Evolutionary conservation across 1,284 basidiomycete genomes (phyloP), one percentile per base, ranked within the genome.

Genomic region (Bondarzewia mesenterica): DNA sequence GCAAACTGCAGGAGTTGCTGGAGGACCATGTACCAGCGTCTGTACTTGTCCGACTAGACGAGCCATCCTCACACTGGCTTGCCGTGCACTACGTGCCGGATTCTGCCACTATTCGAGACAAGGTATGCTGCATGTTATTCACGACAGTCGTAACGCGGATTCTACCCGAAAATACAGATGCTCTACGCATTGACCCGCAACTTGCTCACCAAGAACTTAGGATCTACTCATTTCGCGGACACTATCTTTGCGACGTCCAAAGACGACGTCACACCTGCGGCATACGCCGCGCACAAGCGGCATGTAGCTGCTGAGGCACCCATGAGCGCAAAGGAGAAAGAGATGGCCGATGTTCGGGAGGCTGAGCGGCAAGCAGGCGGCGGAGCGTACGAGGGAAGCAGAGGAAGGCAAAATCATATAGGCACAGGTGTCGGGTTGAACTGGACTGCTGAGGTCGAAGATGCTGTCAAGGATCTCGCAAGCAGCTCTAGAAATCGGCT

Each of bases 151-250:
- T 4, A 32, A 32, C 29, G 29, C 29, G 29, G n/a, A 12, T n/a
- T 32, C n/a, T 32, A 32, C 29, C 12, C 29, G 29, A n/a, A n/a
- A 32, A 15, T 32, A 14, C 23, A 95, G 87, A 95, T 94, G 92
- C 72, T 95, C 23, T 93, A 94, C 63, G 92, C 92, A n/a, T 86
- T 90, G 1, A 84, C 85, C 1, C 80, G 90, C 45, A 73, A 75
- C 22, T 78, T 84, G 6, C 72, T 94, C 18, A 73, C 84, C 42
- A 90, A 83, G 63, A 72, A 78, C 4, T 74, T 94, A 1, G 90
- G 90, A 40, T 85, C 89, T 4, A 72, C 79, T 41, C 68, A 81
- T 49, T 91, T 93, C 64, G 78, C 80, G 12, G 85, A 90, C 60
- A 77, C 78, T 47, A 72, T 94, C 50, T 93, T 91, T 62, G 90